Percentiles rank a stretch among this genome's conserved stretches.
phyloP scores from a whole-genome alignment of 345 rosid species.

The Excoecaria cochinchinensis region DNA sequence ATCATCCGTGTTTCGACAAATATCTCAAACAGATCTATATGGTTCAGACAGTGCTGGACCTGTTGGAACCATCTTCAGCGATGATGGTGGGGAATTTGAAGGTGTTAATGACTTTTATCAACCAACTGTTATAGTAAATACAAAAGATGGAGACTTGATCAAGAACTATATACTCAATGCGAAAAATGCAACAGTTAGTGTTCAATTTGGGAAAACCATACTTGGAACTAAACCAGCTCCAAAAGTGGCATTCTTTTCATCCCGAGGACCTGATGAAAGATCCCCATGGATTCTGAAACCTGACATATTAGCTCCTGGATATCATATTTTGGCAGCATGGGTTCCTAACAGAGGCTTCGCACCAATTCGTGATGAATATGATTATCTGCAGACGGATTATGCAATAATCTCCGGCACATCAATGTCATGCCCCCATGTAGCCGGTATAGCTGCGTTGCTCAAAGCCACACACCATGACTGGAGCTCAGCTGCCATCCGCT shows the following conservation, averaged over 20 bases:
- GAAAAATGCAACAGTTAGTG: conserved; percentile 21
- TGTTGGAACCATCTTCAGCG: conserved; percentile 38
- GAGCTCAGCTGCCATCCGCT: conserved; percentile 47
- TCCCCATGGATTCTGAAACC: conserved; percentile 53
- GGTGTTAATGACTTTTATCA: conserved; percentile 18
- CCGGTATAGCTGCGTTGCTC: conserved; percentile 39
- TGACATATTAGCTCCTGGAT: conserved; percentile 47
- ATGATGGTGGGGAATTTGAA: conserved; percentile 18
- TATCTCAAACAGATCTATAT: conserved; percentile 13
- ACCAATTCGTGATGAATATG: conserved; percentile 22
- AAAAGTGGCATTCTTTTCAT: conserved; percentile 38
- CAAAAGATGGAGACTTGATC: conserved; percentile 26
- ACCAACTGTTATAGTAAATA: conserved; percentile 28
- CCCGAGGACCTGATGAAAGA: conserved; percentile 40
- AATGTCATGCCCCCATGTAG: conserved; percentile 48
- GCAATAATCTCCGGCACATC: conserved; percentile 42
- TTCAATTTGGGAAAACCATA: conserved; percentile 33
- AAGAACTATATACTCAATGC: conserved; percentile 28
- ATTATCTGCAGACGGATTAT: conserved; percentile 38
- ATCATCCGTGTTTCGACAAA: not conserved
- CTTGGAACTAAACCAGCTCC: conserved; percentile 42
- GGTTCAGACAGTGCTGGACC: conserved; percentile 29
- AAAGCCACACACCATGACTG: conserved; percentile 39
- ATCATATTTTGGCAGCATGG: conserved; percentile 48
- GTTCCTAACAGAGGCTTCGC: conserved; percentile 34